Evolutionary conservation across 805 yeast genomes (phyloP).

Genomic region (Torulaspora delbrueckii): DNA sequence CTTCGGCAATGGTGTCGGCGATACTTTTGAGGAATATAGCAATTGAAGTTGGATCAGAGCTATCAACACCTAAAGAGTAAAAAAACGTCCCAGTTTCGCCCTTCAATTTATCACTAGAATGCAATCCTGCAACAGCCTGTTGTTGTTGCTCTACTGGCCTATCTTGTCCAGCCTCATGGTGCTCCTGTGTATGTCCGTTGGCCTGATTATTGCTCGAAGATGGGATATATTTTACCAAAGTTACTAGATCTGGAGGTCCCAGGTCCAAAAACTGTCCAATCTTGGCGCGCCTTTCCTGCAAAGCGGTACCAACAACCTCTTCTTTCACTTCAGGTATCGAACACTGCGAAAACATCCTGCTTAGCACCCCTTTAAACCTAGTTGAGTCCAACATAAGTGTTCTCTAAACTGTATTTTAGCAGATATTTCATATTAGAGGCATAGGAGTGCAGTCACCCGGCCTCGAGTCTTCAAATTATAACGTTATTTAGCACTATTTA

Average conservation of each 20-base stretch:
- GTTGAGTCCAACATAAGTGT: not conserved
- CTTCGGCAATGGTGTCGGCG: constrained; percentile 56
- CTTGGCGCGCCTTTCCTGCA: constrained; percentile 60
- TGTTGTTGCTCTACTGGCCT: constrained; percentile 16
- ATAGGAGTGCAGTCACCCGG: not conserved
- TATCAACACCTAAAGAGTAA: constrained; percentile 71
- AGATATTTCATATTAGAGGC: not conserved
- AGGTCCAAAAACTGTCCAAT: constrained; percentile 56
- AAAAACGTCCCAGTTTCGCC: constrained; percentile 64
- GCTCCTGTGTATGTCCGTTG: constrained; percentile 5
- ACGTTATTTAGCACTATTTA: not conserved
- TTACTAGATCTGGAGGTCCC: constrained; percentile 67
- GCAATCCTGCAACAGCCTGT: constrained; percentile 21
- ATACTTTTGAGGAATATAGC: constrained; percentile 69
- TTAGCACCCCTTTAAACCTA: not conserved
- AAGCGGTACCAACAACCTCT: constrained; percentile 51
- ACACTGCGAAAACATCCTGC: constrained; percentile 44
- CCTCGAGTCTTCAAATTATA: not conserved
- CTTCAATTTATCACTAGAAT: constrained; percentile 38
- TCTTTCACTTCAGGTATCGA: constrained; percentile 65
- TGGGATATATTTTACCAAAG: constrained; percentile 33
- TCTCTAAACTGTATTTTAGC: not conserved
- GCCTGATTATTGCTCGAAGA: constrained; percentile 14
- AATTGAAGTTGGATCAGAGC: constrained; percentile 69
- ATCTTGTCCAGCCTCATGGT: not conserved